Conservation (phyloP, 2,329 filamentous ascomycete genomes). For the Orbilia ellipsospora region DNA sequence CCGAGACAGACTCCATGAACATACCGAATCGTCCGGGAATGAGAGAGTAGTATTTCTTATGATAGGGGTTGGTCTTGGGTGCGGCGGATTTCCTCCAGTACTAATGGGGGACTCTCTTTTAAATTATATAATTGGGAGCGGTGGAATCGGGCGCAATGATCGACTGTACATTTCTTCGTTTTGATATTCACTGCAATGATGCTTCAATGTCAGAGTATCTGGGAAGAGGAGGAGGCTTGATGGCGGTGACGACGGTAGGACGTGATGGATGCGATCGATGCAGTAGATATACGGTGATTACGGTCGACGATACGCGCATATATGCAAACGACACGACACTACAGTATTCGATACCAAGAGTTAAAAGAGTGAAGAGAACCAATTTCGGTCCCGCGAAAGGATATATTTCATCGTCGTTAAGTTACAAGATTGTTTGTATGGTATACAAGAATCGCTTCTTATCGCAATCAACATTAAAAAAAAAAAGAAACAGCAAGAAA, state of each 20-base stretch:
- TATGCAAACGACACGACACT: no score
- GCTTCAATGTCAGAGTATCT: no score
- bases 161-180: conserved; percentile 62
- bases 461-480: conserved; percentile 26
- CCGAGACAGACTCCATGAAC: conserved; percentile 36
- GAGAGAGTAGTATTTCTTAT: conserved; percentile 56
- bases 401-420: conserved; percentile 19
- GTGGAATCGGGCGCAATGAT: conserved; percentile 66
- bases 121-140: conserved; percentile 55
- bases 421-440: conserved; percentile 29
- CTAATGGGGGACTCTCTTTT: conserved; percentile 16
- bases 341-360: no score
- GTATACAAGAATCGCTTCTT: conserved; percentile 9
- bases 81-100: conserved; percentile 63
- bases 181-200: no score
- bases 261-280: no score
- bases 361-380: not conserved
- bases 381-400: conserved; percentile 20
- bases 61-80: conserved; percentile 65
- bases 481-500: conserved; percentile 3
- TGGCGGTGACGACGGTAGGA: no score
- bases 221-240: no score
- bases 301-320: no score
- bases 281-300: no score
- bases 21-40: conserved; percentile 55